Base-by-base conservation (phyloP, 768 basidiomycete species). In the Russula ochroleuca region DNA sequence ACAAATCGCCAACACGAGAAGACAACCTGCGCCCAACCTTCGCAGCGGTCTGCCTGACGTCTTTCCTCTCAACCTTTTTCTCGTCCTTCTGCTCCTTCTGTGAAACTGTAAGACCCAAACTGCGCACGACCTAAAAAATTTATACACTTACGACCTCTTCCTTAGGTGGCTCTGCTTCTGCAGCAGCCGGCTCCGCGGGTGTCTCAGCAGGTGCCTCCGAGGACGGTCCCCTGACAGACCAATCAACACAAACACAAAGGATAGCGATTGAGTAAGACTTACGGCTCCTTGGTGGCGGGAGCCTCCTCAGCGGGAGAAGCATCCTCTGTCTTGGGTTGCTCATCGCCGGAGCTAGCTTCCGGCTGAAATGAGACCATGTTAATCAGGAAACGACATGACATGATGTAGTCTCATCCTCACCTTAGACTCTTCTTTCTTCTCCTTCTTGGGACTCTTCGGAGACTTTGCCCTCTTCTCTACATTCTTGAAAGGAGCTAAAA, bases 21-120 rank as follows among this genome's bases (percentile, higher is more conserved):
- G 94, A 95, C 64, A 96, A 77, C 66, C 93, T 91, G 67, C 93
- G 92, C 60, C 83, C 78, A 62, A 92, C 85, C 75, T 94, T 94
- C 63, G 72, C 59, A 51, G 75, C 69, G 43, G 73, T 66, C 70
- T 75, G 73, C 59, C 70, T 67, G 10, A 43, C 48, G 17, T 79
- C 76, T 74, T 79, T 81, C 69, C 83, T 78, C 43, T 78, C 73
- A 57, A 76, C 72, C 71, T 81, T 79, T 72, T 83, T 78, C 63
- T 81, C 78, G 60, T 81, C 78, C 75, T 51, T 59, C 60, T 83
- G 70, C 61, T 81, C 78, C 75, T 51, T 59, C 60, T 83, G 70
- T 72, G 9, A 14, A 50, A 57, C 19, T 28, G 37, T 59, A 8
- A 62, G 31, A 23, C 21, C 47, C 45, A 21, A 9, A 17, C 51